phyloP scores from a whole-genome alignment of 352 stramenopile genomes.

The Pythium myriotylum region DNA sequence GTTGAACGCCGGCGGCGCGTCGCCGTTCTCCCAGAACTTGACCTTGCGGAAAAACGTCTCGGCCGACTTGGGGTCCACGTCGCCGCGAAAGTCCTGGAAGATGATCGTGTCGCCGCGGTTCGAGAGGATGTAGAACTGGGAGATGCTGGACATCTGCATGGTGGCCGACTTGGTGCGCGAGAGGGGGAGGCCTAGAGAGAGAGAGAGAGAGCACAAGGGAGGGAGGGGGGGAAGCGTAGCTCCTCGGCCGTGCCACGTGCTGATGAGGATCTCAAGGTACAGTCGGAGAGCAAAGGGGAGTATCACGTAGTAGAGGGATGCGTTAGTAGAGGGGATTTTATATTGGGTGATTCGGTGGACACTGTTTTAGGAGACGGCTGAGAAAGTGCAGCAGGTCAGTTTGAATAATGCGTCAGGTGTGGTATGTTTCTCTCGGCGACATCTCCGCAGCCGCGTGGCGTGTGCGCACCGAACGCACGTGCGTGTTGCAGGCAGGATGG shows the following conservation, averaged over 20 bases:
- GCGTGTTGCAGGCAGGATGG: too few relatives aligned
- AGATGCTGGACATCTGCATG: conserved; percentile 79
- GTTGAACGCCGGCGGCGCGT: conserved; percentile 96
- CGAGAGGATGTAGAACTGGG: conserved; percentile 99
- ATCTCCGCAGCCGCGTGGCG: too few relatives aligned
- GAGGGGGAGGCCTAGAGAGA: neutral
- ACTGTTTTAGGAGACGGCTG: too few relatives aligned
- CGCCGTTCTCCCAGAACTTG: conserved; percentile 98
- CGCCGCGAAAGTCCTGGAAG: conserved; percentile 95
- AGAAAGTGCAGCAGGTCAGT: too few relatives aligned
- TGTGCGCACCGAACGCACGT: too few relatives aligned
- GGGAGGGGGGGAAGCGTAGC: neutral
- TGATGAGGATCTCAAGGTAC: neutral
- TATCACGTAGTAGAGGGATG: too few relatives aligned
- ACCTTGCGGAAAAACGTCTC: conserved; percentile 99
- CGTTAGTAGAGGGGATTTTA: too few relatives aligned
- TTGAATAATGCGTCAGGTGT: too few relatives aligned
- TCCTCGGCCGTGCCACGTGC: conserved; percentile 16
- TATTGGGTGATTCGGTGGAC: too few relatives aligned
- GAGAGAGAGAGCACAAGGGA: neutral
- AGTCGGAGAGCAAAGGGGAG: too few relatives aligned
- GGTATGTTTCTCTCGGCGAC: too few relatives aligned
- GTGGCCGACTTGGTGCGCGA: neutral
- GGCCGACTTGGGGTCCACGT: conserved; percentile 82
- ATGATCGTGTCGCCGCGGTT: conserved; percentile 99